Evolutionary conservation across 1,284 basidiomycete genomes (phyloP).

Genomic region (Leccinum insigne): DNA sequence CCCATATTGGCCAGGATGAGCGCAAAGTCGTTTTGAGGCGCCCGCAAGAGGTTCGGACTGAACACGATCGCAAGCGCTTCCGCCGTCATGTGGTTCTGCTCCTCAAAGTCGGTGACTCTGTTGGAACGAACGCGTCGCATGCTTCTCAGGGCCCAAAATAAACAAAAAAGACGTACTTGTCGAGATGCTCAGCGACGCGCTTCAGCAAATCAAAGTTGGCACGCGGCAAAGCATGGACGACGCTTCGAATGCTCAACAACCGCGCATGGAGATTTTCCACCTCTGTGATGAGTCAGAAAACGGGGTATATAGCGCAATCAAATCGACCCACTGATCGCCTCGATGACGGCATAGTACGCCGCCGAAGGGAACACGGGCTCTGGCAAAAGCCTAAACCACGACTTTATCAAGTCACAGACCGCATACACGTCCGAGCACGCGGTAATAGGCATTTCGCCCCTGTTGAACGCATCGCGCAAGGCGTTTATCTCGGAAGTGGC

Average conservation of each 20-base stretch:
- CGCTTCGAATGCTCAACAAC: conserved; percentile 58
- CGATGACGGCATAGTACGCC: conserved; percentile 66
- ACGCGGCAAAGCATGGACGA: conserved; percentile 68
- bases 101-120: conserved; percentile 83
- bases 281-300: conserved; percentile 40
- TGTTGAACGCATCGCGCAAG: conserved; percentile 73
- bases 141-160: background rate
- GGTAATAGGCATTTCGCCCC: conserved; percentile 64
- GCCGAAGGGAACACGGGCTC: conserved; percentile 74
- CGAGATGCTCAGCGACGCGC: conserved; percentile 79
- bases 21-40: conserved; percentile 71
- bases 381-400: conserved; percentile 80
- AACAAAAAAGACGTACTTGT: conserved; percentile 50
- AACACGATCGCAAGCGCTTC: conserved; percentile 83
- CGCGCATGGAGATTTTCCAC: conserved; percentile 67
- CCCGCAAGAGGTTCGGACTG: conserved; percentile 73
- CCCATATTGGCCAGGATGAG: conserved; percentile 72
- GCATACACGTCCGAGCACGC: conserved; percentile 72
- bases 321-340: conserved; percentile 56
- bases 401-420: conserved; percentile 78
- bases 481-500: conserved; percentile 66
- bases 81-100: conserved; percentile 84
- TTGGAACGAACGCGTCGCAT: conserved; percentile 11
- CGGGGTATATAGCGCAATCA: background rate
- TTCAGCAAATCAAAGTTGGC: conserved; percentile 74